Evolutionary conservation across 73 alveolate species (phyloP), one percentile per base, ranked within the genome.

Genomic region (Blepharisma stoltei): DNA sequence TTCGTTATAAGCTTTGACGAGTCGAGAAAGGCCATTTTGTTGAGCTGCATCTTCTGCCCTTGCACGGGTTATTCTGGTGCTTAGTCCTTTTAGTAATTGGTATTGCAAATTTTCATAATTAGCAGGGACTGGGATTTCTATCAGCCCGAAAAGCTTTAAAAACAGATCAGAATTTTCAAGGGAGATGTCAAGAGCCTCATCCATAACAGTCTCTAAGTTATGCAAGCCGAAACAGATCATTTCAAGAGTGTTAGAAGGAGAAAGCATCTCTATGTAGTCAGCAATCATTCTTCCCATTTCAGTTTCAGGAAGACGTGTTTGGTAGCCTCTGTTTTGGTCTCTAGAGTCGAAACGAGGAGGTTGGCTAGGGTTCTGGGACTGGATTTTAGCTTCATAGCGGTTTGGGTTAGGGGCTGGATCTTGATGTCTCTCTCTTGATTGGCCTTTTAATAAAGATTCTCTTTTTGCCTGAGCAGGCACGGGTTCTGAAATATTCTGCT

Each of bases 141-240:
- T 54, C 21, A 92, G 68, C 46, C 81, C 65, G 55, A 92, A 82
- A 4, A 80, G 52, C 18, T 83, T 69, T 53, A 81, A 43, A 67
- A 89, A 82, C 11, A 83, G 77, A 44, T 92, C 98, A 18, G 85
- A n/a, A 54, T 81, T 81, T 41, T 80, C 86, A 90, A 92, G 84
- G 41, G 90, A 84, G 0, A 79, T 54, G 73, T 84, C 81, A 14
- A 84, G 81, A 0, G 89, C 82, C 7, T 85, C 94, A n/a, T 82
- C 90, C 1, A 89, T 83, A 76, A 89, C 82, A 32, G 91, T 91
- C 18, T 81, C 92, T 65, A 92, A 67, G 55, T 84, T 80, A 60
- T 89, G 82, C 27, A 92, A 67, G 6, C 96, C 98, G 78, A 92
- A 92, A 25, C 81, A 70, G 37, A 81, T 67, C 83, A 92, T 84